These are phyloP conservation scores for Hypoxylon subgilvum DNA, from an alignment of 495 filamentous ascomycete species.

Conservation along the genomic window DNA sequence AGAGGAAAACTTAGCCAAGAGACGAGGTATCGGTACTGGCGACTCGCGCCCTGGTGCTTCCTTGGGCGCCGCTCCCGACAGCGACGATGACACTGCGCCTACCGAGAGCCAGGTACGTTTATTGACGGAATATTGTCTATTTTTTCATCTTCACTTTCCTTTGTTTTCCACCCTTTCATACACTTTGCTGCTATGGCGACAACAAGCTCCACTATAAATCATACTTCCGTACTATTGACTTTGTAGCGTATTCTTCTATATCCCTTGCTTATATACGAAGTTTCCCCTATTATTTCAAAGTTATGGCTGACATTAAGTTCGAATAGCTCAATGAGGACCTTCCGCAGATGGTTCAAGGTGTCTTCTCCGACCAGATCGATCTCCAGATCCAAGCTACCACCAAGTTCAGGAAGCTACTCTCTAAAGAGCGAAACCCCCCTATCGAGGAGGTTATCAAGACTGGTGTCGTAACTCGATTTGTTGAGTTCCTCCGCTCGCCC, in stretches of 20 bases:
- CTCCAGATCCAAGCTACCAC: conserved; percentile 98
- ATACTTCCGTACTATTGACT: conserved; percentile 2
- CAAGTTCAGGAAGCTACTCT: conserved; percentile 96
- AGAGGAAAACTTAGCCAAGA: conserved; percentile 97
- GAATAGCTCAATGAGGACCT: conserved; percentile 95
- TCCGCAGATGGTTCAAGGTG: conserved; percentile 95
- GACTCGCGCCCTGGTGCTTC: conserved; percentile 84
- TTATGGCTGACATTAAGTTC: conserved; percentile 43
- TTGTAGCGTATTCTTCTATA: not conserved
- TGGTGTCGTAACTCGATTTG: conserved; percentile 94
- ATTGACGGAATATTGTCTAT: conserved; percentile 1
- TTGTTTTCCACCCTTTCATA: conserved; percentile 5
- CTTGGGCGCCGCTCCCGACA: conserved; percentile 86
- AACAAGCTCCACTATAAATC: conserved; percentile 13
- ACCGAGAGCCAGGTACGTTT: conserved; percentile 93
- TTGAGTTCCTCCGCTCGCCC: conserved; percentile 96
- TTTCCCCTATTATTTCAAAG: conserved; percentile 17
- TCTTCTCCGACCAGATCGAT: conserved; percentile 98
- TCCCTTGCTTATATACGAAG: conserved; percentile 5
- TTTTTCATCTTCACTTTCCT: conserved; percentile 11
- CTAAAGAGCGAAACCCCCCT: conserved; percentile 98
- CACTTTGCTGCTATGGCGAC: conserved; percentile 10
- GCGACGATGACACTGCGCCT: conserved; percentile 92
- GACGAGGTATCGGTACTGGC: conserved; percentile 83
- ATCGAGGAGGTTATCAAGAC: conserved; percentile 99